Base-by-base conservation (phyloP, 495 filamentous ascomycete genomes). In the Corynascus novoguineensis region DNA sequence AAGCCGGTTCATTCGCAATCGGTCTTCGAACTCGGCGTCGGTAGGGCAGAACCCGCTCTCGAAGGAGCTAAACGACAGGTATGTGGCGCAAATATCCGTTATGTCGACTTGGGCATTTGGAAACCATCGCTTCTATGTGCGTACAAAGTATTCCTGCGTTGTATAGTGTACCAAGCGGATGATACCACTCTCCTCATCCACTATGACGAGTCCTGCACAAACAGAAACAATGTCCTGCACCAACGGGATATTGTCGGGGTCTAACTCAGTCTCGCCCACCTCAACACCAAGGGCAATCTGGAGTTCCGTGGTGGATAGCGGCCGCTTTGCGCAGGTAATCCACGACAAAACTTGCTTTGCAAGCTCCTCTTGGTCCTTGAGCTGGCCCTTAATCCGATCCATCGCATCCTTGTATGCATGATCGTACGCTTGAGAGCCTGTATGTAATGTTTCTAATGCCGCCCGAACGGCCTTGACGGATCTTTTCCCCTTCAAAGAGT, bases 151-250 rank as follows among this genome's bases (percentile, higher is more conserved):
- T 38, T 77, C 72, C 55, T 82, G 72, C 0, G 78, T 68, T 1
- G 81, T 81, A 54, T 78, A 80, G 64, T 83, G 82, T 11, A 81
- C 74, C 11, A 84, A 66, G n/a, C 77, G 75, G 41, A 83, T 67
- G 27, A 77, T 68, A 9, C 63, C 41, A 53, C 72, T 82, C 25
- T 73, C 69, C 27, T 71, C n/a, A 42, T 84, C 78, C 5, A 80
- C 47, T 5, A 65, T 78, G 5, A 83, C 72, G 9, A 86, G 62
- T 1, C 81, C 81, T 45, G 73, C 75, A 60, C 81, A 84, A 5
- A 76, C 69, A 2, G 75, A 76, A 4, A 75, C 47, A 10, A 83
- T 56, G 19, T 73, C 57, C 24, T 75, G 67, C 9, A 73, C 48
- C 1, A 71, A 53, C 4, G 69, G 47, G 0, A 83, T n/a, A 28